Conservation (phyloP, 1,139 yeast species). For the Pichia sp. region DNA sequence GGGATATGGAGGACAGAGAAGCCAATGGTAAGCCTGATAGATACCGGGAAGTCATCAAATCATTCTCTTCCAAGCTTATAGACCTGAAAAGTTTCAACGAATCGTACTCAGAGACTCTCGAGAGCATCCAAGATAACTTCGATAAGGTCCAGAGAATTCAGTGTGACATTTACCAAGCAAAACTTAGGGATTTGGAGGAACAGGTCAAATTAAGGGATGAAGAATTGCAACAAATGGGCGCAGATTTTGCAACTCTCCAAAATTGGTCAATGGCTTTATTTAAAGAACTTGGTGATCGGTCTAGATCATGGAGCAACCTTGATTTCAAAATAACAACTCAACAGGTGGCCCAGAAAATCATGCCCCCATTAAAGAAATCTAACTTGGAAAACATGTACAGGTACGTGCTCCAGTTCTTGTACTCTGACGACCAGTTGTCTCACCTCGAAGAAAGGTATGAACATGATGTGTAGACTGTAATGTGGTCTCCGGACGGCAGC, state of each 20-base stretch:
- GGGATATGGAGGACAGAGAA: no score
- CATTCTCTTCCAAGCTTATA: no score
- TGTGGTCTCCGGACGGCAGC: no score
- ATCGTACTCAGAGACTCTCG: no score
- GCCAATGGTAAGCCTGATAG: no score
- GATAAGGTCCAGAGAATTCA: slow-evolving; percentile 9
- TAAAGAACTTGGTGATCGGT: slow-evolving; percentile 8
- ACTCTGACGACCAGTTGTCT: no score
- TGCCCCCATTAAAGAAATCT: slow-evolving; percentile 7
- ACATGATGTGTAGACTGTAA: no score
- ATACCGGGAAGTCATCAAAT: no score
- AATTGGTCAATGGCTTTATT: slow-evolving; percentile 10
- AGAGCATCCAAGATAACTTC: neutral
- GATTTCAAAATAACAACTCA: slow-evolving; percentile 6
- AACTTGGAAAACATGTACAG: slow-evolving; percentile 8
- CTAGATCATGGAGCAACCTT: slow-evolving; percentile 5
- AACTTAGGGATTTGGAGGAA: slow-evolving; percentile 1
- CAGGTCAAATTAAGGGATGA: neutral
- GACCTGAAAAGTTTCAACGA: no score
- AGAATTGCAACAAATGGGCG: slow-evolving; percentile 3
- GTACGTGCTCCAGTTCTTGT: slow-evolving; percentile 8
- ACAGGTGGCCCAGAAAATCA: slow-evolving; percentile 3
- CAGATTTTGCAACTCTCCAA: slow-evolving; percentile 6
- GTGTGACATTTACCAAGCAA: slow-evolving; percentile 5
- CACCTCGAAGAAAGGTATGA: no score